Conservation (phyloP, 306 rosid species). For the Pterocarpus santalinus region DNA sequence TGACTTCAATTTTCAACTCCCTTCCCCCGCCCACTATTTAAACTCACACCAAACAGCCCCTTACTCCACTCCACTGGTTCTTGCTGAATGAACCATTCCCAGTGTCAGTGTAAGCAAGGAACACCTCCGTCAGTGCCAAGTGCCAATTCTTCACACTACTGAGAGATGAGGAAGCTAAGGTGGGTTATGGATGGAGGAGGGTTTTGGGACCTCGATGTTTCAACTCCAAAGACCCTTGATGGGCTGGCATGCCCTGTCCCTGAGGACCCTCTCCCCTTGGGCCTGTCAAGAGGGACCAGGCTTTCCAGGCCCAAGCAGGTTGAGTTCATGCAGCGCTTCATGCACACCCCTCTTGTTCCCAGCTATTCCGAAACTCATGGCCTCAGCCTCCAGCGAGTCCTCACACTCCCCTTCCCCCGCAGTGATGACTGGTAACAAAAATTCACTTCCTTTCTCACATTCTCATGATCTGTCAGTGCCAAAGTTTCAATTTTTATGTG, state of each 20-base stretch:
- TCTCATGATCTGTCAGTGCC: neutral
- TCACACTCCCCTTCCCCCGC: conserved; percentile 61
- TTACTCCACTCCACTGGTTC: too few relatives aligned
- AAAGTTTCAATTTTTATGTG: conserved; percentile 34
- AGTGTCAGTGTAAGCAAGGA: neutral
- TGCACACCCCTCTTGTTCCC: conserved; percentile 71
- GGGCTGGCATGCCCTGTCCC: conserved; percentile 74
- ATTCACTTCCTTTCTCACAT: neutral
- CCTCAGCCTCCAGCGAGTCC: conserved; percentile 73
- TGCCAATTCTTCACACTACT: too few relatives aligned
- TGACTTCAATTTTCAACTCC: too few relatives aligned
- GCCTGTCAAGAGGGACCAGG: conserved; percentile 71
- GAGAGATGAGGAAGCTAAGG: conserved; percentile 76
- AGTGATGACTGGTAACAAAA: conserved; percentile 61
- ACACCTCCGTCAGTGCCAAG: too few relatives aligned
- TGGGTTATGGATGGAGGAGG: conserved; percentile 89
- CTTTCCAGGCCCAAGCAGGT: conserved; percentile 82
- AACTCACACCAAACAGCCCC: too few relatives aligned
- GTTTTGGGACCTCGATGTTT: conserved; percentile 83
- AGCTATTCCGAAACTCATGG: conserved; percentile 61
- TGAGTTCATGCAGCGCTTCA: conserved; percentile 88
- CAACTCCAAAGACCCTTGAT: conserved; percentile 79
- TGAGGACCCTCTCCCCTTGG: conserved; percentile 72
- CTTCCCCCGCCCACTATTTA: too few relatives aligned
- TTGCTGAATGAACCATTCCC: neutral